A percentile compares a stretch with the other conserved stretches of the same genome.
These are phyloP conservation scores for Trichosanthes truncata DNA, from an alignment of 306 rosid genomes.

Conservation along the genomic window DNA sequence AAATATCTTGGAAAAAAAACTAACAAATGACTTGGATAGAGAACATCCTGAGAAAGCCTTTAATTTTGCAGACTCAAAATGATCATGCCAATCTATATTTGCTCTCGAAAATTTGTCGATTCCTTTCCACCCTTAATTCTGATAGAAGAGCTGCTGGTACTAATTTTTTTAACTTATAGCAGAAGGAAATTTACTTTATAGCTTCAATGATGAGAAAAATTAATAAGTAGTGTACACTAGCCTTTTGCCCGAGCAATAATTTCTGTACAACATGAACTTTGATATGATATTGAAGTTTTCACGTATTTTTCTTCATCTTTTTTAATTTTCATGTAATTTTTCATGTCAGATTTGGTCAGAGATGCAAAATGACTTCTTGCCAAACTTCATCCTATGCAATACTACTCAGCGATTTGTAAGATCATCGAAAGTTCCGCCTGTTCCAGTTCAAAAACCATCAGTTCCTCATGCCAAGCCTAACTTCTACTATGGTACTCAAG, in stretches of 20 bases:
- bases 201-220: background rate
- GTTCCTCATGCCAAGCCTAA: slow-evolving; percentile 90
- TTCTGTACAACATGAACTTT: background rate
- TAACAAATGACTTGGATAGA: too few species aligned
- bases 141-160: background rate
- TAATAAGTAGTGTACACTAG: slow-evolving; percentile 3
- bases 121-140: too few species aligned
- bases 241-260: slow-evolving; percentile 1
- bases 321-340: background rate
- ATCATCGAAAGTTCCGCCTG: slow-evolving; percentile 53
- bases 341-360: slow-evolving; percentile 82
- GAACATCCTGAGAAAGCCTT: too few species aligned
- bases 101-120: too few species aligned
- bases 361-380: slow-evolving; percentile 94
- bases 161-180: background rate
- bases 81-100: too few species aligned
- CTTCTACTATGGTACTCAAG: slow-evolving; percentile 89
- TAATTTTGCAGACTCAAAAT: too few species aligned
- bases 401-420: slow-evolving; percentile 91
- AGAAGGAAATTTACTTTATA: background rate
- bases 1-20: background rate
- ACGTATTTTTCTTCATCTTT: background rate
- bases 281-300: slow-evolving; percentile 4
- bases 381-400: slow-evolving; percentile 86
- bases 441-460: slow-evolving; percentile 90